Conservation (phyloP, 352 stramenopile genomes). For the Globisporangium viniferum region DNA sequence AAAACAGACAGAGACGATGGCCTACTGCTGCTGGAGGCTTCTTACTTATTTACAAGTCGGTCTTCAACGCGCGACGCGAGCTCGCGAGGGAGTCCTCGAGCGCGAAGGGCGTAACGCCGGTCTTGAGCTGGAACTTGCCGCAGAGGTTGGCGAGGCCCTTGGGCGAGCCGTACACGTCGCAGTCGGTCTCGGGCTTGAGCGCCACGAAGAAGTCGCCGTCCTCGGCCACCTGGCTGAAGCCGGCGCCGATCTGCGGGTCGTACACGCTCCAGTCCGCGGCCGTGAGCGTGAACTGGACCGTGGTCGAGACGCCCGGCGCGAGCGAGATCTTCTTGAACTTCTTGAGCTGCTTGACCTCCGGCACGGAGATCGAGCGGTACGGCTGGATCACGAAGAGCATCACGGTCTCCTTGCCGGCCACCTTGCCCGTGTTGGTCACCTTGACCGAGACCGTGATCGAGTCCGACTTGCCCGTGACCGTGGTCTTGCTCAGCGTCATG, state of each 20-base stretch:
- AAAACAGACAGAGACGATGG: not conserved
- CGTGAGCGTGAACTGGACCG: slow-evolving; percentile 38
- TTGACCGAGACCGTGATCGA: slow-evolving; percentile 23
- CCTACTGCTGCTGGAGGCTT: not conserved
- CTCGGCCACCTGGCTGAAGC: slow-evolving; percentile 42
- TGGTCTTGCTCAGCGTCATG: slow-evolving; percentile 37
- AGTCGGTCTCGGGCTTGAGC: slow-evolving; percentile 59
- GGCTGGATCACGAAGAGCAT: slow-evolving; percentile 77
- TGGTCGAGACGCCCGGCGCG: slow-evolving; percentile 29
- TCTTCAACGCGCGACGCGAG: not conserved
- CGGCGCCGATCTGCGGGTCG: slow-evolving; percentile 51
- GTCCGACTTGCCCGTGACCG: slow-evolving; percentile 24
- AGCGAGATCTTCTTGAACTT: slow-evolving; percentile 76
- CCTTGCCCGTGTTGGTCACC: slow-evolving; percentile 69
- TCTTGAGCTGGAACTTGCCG: slow-evolving; percentile 32
- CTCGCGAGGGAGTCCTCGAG: slow-evolving; percentile 3
- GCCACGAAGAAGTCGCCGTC: slow-evolving; percentile 51
- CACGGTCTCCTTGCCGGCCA: slow-evolving; percentile 64
- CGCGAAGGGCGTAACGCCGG: slow-evolving; percentile 11
- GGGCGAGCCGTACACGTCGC: slow-evolving; percentile 31
- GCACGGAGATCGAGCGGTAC: slow-evolving; percentile 57
- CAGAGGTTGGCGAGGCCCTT: slow-evolving; percentile 26
- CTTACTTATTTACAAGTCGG: not conserved
- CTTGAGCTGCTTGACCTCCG: slow-evolving; percentile 78
- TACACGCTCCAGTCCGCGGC: slow-evolving; percentile 40